Percentiles rank a stretch among this genome's conserved stretches.
phyloP scores from a whole-genome alignment of 495 filamentous ascomycete species.

The Letharia lupina region DNA sequence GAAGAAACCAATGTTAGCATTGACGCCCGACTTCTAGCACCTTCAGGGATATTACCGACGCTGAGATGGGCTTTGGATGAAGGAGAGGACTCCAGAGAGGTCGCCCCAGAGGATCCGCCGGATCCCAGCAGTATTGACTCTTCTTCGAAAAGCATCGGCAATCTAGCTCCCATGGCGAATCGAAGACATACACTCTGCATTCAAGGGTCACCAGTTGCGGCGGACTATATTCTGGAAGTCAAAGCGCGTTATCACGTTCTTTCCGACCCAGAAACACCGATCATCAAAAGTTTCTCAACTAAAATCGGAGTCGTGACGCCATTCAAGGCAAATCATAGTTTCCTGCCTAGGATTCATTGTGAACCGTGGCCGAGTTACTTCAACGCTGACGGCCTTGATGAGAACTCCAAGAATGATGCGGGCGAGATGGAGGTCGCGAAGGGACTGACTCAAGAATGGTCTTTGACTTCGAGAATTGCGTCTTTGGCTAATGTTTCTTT shows the following conservation, averaged over 20 bases:
- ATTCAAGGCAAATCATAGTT: constrained; percentile 83
- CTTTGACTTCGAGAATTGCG: constrained; percentile 59
- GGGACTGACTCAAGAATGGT: constrained; percentile 78
- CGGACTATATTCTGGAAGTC: constrained; percentile 61
- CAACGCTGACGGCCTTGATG: constrained; percentile 37
- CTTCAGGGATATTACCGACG: constrained; percentile 43
- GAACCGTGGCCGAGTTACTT: constrained; percentile 85
- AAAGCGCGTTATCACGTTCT: constrained; percentile 67
- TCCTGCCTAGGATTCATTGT: constrained; percentile 65
- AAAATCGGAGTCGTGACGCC: constrained; percentile 67
- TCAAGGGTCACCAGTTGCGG: constrained; percentile 38
- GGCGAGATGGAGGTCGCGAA: constrained; percentile 15
- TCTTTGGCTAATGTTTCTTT: constrained; percentile 69
- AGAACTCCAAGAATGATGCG: constrained; percentile 21
- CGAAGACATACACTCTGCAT: constrained; percentile 43
- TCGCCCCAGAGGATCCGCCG: background rate
- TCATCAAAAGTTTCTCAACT: constrained; percentile 59
- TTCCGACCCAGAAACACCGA: constrained; percentile 74
- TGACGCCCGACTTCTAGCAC: constrained; percentile 58
- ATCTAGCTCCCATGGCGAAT: constrained; percentile 20
- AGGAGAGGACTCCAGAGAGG: constrained; percentile 21
- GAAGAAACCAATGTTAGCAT: constrained; percentile 62
- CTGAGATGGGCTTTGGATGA: constrained; percentile 39
- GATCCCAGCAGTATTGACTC: background rate
- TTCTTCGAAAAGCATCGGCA: constrained; percentile 11